Evolutionary conservation across 768 basidiomycete species (phyloP).

Genomic region (Boletus tylopilopsis): DNA sequence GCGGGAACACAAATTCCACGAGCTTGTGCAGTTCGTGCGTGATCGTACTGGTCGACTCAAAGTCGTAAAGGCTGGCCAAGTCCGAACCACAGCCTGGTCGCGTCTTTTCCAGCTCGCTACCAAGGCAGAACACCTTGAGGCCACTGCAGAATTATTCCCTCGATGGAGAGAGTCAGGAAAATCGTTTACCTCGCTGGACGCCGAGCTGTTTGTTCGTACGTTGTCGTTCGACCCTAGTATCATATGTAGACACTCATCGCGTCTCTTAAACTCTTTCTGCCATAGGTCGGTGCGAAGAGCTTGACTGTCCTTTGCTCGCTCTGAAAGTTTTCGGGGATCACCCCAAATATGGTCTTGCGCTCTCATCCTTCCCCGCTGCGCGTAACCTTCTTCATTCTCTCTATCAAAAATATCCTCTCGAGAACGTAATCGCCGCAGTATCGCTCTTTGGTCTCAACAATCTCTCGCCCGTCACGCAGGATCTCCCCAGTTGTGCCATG

Average conservation of each 20-base stretch:
- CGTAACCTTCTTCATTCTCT: conserved; percentile 58
- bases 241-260: not conserved
- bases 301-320: conserved; percentile 52
- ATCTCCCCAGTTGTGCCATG: conserved; percentile 55
- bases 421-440: conserved; percentile 45
- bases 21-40: conserved; percentile 25
- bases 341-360: conserved; percentile 53
- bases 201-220: conserved; percentile 55
- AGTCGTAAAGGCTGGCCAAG: conserved; percentile 30
- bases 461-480: conserved; percentile 50
- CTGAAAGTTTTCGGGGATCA: conserved; percentile 60
- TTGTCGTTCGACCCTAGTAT: conserved; percentile 6
- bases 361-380: conserved; percentile 46
- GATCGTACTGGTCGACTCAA: conserved; percentile 30
- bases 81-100: conserved; percentile 47
- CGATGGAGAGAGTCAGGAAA: conserved; percentile 45
- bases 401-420: conserved; percentile 43
- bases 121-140: conserved; percentile 46
- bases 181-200: conserved; percentile 36
- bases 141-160: conserved; percentile 45
- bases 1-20: conserved; percentile 22
- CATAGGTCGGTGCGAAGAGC: conserved; percentile 59
- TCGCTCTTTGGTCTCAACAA: conserved; percentile 53
- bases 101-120: conserved; percentile 49
- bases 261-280: not conserved